Evolutionary conservation across 2,329 filamentous ascomycete genomes (phyloP).

Genomic region (Diaporthe vexans): DNA sequence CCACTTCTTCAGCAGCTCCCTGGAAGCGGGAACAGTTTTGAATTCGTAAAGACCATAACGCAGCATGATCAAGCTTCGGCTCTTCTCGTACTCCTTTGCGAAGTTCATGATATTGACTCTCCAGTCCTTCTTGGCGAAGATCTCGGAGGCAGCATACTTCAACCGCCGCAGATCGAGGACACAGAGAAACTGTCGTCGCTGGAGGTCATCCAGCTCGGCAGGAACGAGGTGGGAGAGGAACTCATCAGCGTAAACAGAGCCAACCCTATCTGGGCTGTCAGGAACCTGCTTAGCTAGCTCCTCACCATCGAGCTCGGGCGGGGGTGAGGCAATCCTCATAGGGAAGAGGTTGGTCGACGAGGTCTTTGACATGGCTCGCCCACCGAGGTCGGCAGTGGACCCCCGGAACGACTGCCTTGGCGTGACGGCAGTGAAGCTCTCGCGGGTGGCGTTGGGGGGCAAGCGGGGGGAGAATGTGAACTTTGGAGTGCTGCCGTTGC

Average conservation of each 20-base stretch:
- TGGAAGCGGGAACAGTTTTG: constrained; percentile 72
- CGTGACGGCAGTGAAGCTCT: constrained; percentile 62
- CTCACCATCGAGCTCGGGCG: constrained; percentile 69
- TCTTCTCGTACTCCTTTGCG: constrained; percentile 75
- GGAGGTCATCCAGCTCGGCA: constrained; percentile 69
- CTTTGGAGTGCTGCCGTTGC: constrained; percentile 46
- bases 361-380: constrained; percentile 64
- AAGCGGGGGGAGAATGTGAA: constrained; percentile 61
- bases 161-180: constrained; percentile 73
- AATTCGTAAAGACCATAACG: constrained; percentile 75
- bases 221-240: constrained; percentile 71
- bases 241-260: constrained; percentile 72
- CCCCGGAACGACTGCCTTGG: constrained; percentile 60
- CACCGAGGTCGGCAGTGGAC: constrained; percentile 61
- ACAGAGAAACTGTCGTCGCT: constrained; percentile 74
- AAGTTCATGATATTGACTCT: constrained; percentile 74
- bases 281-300: constrained; percentile 67
- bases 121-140: constrained; percentile 73
- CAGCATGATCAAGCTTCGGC: constrained; percentile 71
- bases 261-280: constrained; percentile 63
- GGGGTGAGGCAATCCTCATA: constrained; percentile 71
- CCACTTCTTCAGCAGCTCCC: constrained; percentile 71
- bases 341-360: constrained; percentile 67
- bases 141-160: constrained; percentile 73
- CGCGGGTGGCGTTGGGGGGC: constrained; percentile 60